phyloP scores from a whole-genome alignment of 306 rosid genomes.

The Prunus mongolica region DNA sequence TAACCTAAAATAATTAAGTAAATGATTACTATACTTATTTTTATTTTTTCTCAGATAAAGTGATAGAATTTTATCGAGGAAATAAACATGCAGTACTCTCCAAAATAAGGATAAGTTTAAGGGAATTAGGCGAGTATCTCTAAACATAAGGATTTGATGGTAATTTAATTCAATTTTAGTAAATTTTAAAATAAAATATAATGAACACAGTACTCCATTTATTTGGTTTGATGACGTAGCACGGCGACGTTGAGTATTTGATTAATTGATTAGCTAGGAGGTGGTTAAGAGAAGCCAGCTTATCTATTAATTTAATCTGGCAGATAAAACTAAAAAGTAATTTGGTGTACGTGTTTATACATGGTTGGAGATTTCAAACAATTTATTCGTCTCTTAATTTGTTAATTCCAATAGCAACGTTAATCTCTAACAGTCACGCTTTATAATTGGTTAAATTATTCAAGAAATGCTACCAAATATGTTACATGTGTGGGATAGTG shows the following conservation, averaged over 20 bases:
- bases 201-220: too few species aligned
- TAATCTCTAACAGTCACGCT: not conserved
- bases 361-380: not conserved
- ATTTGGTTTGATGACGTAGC: not conserved
- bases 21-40: too few species aligned
- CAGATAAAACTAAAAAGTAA: not conserved
- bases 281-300: not conserved
- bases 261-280: not conserved
- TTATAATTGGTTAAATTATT: not conserved
- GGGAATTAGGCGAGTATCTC: too few species aligned
- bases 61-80: too few species aligned
- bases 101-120: too few species aligned
- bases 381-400: not conserved
- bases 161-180: too few species aligned
- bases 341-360: not conserved
- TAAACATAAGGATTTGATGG: too few species aligned
- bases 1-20: constrained; percentile 21
- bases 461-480: not conserved
- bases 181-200: too few species aligned
- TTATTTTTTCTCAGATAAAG: too few species aligned
- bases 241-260: not conserved
- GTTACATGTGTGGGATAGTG: not conserved
- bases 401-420: too few species aligned
- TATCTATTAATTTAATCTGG: not conserved
- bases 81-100: too few species aligned